These are phyloP conservation scores for Colletotrichum somersetense DNA, from an alignment of 2,329 filamentous ascomycete genomes.

Conservation along the genomic window DNA sequence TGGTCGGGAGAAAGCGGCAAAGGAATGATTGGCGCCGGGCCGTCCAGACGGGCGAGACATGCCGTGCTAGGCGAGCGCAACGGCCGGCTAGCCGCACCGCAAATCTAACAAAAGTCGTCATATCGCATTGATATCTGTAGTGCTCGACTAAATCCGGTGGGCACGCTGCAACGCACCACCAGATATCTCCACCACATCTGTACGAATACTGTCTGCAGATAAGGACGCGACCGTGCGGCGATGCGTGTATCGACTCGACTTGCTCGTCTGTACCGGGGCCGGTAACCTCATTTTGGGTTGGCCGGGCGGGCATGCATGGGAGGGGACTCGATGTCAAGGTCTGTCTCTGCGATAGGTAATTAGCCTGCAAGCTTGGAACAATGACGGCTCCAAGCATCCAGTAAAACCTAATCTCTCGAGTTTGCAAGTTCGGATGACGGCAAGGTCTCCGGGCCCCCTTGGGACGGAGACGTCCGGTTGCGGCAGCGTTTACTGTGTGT, in stretches of 20 bases:
- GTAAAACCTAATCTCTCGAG: constrained; percentile 28
- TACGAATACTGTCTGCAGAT: constrained; percentile 7
- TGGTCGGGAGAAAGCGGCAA: constrained; percentile 39
- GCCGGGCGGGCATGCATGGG: constrained; percentile 1
- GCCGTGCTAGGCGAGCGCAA: constrained; percentile 31
- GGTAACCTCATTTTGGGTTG: constrained; percentile 12
- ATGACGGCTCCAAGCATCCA: constrained; percentile 33
- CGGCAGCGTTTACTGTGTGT: constrained; percentile 1
- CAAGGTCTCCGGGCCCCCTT: constrained; percentile 7
- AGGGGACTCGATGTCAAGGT: background rate
- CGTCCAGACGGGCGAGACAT: constrained; percentile 22
- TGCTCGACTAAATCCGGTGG: constrained; percentile 12
- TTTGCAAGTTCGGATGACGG: constrained; percentile 37
- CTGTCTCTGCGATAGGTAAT: background rate
- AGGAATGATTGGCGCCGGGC: constrained; percentile 34
- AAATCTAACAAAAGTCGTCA: constrained; percentile 6
- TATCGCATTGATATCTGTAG: constrained; percentile 24
- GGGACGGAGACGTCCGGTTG: background rate
- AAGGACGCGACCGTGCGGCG: background rate
- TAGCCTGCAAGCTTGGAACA: constrained; percentile 1
- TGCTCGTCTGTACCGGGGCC: constrained; percentile 9
- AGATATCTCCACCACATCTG: background rate
- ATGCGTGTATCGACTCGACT: constrained; percentile 18
- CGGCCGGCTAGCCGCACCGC: constrained; percentile 11
- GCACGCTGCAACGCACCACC: constrained; percentile 7